Percentiles rank a stretch among this genome's conserved stretches.
Conservation (phyloP, 306 rosid genomes). For the Argentina anserina region DNA sequence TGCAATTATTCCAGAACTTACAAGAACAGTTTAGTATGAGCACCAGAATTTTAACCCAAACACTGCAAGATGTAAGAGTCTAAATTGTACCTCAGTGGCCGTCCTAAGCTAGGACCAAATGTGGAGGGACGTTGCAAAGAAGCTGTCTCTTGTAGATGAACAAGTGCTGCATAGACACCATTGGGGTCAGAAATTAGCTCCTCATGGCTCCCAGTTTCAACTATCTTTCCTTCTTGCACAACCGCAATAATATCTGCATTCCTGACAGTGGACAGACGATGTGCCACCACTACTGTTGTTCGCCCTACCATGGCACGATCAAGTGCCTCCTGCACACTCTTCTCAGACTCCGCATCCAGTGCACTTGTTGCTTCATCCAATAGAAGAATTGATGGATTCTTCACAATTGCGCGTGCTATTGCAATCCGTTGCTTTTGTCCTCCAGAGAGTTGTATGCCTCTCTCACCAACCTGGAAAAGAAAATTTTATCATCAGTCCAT, state of each 20-base stretch:
- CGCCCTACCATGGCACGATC: conserved; percentile 95
- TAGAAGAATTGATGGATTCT: conserved; percentile 79
- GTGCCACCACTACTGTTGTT: conserved; percentile 87
- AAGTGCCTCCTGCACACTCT: conserved; percentile 96
- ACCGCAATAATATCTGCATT: conserved; percentile 84
- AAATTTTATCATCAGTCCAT: background rate
- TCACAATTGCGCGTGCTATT: conserved; percentile 82
- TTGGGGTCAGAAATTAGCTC: conserved; percentile 68
- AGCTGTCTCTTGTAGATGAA: conserved; percentile 68
- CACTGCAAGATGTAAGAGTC: background rate
- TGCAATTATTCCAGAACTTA: background rate
- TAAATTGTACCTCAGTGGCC: conserved; percentile 57
- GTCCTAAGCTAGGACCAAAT: conserved; percentile 45
- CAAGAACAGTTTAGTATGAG: background rate
- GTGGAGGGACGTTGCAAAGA: conserved; percentile 64
- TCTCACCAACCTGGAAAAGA: conserved; percentile 81
- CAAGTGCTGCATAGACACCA: conserved; percentile 75
- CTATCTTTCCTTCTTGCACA: conserved; percentile 80
- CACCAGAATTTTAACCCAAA: background rate
- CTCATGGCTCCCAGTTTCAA: conserved; percentile 89
- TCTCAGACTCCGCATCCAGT: conserved; percentile 89
- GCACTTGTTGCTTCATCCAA: conserved; percentile 98
- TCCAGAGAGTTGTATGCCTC: conserved; percentile 94
- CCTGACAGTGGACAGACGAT: conserved; percentile 87
- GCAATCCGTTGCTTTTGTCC: conserved; percentile 98